Conservation (phyloP, 805 yeast genomes). For the Helenozyma rhizophorensis region DNA sequence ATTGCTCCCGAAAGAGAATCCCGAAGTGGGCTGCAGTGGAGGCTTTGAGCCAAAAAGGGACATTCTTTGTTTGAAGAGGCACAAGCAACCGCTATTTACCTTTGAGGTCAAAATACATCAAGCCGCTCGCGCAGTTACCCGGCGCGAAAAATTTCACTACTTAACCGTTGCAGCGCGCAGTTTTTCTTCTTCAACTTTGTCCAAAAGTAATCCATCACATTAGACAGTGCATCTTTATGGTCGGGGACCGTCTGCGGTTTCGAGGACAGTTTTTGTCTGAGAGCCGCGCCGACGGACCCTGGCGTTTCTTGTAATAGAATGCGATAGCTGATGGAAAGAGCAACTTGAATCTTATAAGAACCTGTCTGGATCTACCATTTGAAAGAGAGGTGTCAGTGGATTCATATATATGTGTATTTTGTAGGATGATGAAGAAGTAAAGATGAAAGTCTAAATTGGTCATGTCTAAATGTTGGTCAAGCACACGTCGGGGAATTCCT, state of each 20-base stretch:
- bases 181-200: conserved; percentile 47
- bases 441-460: not conserved
- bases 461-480: conserved; percentile 14
- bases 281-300: conserved; percentile 11
- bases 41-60: conserved; percentile 12
- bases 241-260: conserved; percentile 14
- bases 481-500: conserved; percentile 43
- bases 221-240: conserved; percentile 58
- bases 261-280: conserved; percentile 30
- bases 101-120: no score
- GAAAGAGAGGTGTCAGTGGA: conserved; percentile 54
- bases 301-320: conserved; percentile 23
- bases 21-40: conserved; percentile 5
- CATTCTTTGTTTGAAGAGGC: conserved; percentile 3
- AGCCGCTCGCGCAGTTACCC: conserved; percentile 11
- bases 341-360: conserved; percentile 40
- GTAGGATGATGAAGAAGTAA: not conserved
- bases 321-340: conserved; percentile 49
- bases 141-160: conserved; percentile 7
- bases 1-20: conserved; percentile 8
- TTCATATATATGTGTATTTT: conserved; percentile 26
- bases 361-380: conserved; percentile 43
- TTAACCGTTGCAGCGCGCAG: conserved; percentile 2
- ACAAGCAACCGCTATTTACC: no score
- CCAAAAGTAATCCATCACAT: conserved; percentile 64